Conservation (phyloP, 352 stramenopile species). For the Pythium aristosporum region DNA sequence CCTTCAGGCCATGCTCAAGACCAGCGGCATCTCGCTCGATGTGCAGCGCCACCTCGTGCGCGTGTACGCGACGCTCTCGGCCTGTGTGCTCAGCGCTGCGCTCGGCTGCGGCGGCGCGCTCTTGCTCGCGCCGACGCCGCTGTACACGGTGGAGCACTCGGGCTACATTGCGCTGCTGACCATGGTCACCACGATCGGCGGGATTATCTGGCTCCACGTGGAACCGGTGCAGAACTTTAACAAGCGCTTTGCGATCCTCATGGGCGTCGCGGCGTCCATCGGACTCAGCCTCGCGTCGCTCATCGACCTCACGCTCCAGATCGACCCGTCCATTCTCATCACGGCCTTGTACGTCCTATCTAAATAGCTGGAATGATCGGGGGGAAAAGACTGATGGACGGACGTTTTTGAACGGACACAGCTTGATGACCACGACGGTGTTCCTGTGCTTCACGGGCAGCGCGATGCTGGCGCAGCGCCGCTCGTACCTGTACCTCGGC, state of each 20-base stretch:
- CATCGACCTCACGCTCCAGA: conserved; percentile 65
- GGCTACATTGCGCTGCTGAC: conserved; percentile 41
- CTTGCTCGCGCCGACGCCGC: conserved; percentile 30
- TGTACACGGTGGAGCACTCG: conserved; percentile 35
- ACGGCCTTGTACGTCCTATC: conserved; percentile 56
- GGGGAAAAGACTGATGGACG: background rate
- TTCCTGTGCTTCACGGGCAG: conserved; percentile 87
- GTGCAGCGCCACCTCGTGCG: conserved; percentile 67
- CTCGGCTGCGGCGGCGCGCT: conserved; percentile 43
- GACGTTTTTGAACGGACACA: conserved; percentile 9
- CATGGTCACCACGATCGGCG: conserved; percentile 46
- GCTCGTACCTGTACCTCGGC: conserved; percentile 84
- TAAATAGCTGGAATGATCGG: background rate
- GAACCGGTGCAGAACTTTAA: conserved; percentile 54
- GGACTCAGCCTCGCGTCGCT: conserved; percentile 73
- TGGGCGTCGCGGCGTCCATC: conserved; percentile 62
- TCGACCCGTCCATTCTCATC: conserved; percentile 79
- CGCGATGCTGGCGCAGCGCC: conserved; percentile 71
- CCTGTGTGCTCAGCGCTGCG: conserved; percentile 56
- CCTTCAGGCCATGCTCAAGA: conserved; percentile 67
- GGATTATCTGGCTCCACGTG: conserved; percentile 61
- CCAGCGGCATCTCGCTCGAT: conserved; percentile 59
- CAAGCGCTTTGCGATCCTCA: conserved; percentile 67
- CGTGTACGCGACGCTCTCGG: conserved; percentile 69
- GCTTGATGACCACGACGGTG: conserved; percentile 69